Evolutionary conservation across 176 grass and related monocot genomes (phyloP).

Genomic region (Poa annua): DNA sequence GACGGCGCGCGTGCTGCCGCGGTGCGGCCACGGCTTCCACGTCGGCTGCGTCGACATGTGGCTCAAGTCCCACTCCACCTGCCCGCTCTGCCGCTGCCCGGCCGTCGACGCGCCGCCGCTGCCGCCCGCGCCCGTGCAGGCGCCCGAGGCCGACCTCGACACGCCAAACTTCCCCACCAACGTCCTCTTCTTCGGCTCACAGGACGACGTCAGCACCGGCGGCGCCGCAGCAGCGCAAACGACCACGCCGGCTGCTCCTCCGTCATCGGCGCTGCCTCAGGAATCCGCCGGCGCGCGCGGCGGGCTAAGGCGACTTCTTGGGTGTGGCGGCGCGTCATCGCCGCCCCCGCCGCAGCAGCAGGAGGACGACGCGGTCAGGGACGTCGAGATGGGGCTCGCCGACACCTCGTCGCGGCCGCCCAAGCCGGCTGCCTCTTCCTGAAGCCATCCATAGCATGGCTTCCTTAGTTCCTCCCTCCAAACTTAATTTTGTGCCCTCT

Average conservation of each 20-base stretch:
- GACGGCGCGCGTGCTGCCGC: slow-evolving; percentile 68
- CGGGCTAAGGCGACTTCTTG: slow-evolving; percentile 54
- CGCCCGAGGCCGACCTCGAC: slow-evolving; percentile 55
- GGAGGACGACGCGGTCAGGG: not conserved
- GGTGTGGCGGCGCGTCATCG: slow-evolving; percentile 42
- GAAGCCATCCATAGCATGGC: not conserved
- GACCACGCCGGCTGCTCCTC: not conserved
- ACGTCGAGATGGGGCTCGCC: slow-evolving; percentile 60
- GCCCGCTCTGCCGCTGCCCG: slow-evolving; percentile 83
- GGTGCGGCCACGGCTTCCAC: slow-evolving; percentile 79
- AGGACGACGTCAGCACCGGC: slow-evolving; percentile 72
- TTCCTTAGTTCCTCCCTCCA: not conserved
- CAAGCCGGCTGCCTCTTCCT: slow-evolving; percentile 12
- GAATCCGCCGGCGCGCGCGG: slow-evolving; percentile 28
- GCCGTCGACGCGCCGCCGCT: slow-evolving; percentile 54
- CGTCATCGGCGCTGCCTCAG: not conserved
- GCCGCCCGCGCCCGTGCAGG: slow-evolving; percentile 27
- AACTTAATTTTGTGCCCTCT: slow-evolving; percentile 22
- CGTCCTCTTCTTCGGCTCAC: slow-evolving; percentile 79
- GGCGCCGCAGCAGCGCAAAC: slow-evolving; percentile 6
- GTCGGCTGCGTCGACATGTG: slow-evolving; percentile 87
- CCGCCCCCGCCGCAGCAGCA: slow-evolving; percentile 29
- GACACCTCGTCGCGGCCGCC: slow-evolving; percentile 31
- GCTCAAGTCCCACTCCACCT: slow-evolving; percentile 76
- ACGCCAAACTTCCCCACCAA: slow-evolving; percentile 74